Evolutionary conservation across 495 filamentous ascomycete species (phyloP), one percentile per base, ranked within the genome.

Genomic region (Friedmanniomyces endolithicus): DNA sequence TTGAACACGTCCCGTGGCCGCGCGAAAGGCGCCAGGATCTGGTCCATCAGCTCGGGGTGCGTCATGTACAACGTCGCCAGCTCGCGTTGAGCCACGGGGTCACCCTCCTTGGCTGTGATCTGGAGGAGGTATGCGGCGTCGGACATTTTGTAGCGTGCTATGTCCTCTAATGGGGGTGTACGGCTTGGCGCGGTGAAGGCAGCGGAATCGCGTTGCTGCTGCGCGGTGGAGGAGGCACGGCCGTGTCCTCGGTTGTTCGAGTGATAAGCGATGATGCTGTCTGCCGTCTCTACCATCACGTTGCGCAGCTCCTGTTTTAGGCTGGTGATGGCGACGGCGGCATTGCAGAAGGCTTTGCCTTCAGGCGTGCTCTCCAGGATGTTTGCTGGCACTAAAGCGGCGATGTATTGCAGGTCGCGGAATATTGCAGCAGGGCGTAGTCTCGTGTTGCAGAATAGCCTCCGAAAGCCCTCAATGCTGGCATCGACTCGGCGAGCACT

Each of bases 321-420:
- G 37, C 83, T 81, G 34, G 96, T 71, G 6, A 89, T 89, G 12
- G 92, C 92, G 16, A 95, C 76, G 1, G 85, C 87, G 35, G 90
- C 87, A 65, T 98, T 88, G 80, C 94, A 88, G 68, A 97, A 98
- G 0, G 92, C 88, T 58, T 90, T 95, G 33, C 88, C 90, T 35
- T 82, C 79, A 48, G 90, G 85, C 0, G 84, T 90, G 59, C 86
- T 85, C 71, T 92, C 89, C 12, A 98, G 76, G 8, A 86, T 80
- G 7, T 82, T 76, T 9, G 82, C 72, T 7, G 92, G 86, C 23
- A 96, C 84, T 64, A 98, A 95, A 0, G 92, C 83, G 2, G 90
- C 88, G 60, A 98, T 94, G 65, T 87, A 95, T 64, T 98, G 92
- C 9, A 98, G 71, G 65, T 98, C 92, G 25, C 92, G 86, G 74